Conservation (phyloP, 805 yeast species). For the Dipodascopsis uninucleata region DNA sequence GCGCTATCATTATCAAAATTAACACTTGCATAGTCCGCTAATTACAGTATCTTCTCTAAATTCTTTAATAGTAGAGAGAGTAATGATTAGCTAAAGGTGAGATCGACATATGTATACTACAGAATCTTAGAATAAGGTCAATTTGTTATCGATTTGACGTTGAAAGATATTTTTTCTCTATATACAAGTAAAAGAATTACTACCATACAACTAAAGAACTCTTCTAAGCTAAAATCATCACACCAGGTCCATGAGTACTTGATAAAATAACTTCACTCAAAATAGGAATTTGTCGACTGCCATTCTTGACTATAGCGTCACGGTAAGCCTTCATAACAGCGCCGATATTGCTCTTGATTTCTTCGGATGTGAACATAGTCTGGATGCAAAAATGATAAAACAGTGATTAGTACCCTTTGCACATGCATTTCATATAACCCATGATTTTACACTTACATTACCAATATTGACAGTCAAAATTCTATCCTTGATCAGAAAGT, state of each 20-base stretch:
- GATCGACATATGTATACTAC: too few relatives aligned
- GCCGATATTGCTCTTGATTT: slow-evolving; percentile 10
- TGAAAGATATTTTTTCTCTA: too few relatives aligned
- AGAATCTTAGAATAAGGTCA: too few relatives aligned
- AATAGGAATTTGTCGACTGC: slow-evolving; percentile 12
- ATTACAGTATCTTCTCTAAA: too few relatives aligned
- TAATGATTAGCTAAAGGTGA: too few relatives aligned
- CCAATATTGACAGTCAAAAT: slow-evolving; percentile 8
- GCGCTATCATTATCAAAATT: too few relatives aligned
- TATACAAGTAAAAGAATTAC: too few relatives aligned
- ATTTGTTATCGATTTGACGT: too few relatives aligned
- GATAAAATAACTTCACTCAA: slow-evolving; percentile 16
- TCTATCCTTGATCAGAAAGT: slow-evolving; percentile 10
- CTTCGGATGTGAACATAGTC: slow-evolving; percentile 11
- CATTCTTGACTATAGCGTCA: slow-evolving; percentile 2
- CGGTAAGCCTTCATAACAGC: slow-evolving; percentile 22
- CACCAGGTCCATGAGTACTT: slow-evolving; percentile 23
- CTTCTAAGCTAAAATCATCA: slow-evolving; percentile 17
- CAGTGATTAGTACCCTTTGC: slow-evolving; percentile 1
- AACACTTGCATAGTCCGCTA: too few relatives aligned
- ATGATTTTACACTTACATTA: slow-evolving; percentile 9
- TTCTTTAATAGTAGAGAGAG: too few relatives aligned
- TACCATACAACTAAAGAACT: too few relatives aligned
- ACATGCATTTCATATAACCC: background rate
- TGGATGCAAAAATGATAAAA: background rate